Evolutionary conservation across 1,139 yeast genomes (phyloP), one percentile per base, ranked within the genome.

Genomic region (Pichia inconspicua): DNA sequence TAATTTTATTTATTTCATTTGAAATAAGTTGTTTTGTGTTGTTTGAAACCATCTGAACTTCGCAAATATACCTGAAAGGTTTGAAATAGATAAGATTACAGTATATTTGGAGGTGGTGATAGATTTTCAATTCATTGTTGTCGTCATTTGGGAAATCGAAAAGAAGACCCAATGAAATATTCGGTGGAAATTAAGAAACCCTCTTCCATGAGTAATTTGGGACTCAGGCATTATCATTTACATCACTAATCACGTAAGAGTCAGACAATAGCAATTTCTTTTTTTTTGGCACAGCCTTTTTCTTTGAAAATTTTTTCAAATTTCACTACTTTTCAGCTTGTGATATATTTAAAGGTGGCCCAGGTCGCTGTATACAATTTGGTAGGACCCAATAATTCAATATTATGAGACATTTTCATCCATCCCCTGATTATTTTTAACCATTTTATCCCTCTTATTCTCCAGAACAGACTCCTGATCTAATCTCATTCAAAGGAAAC

Each of bases 401-500:
- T 17, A 43, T 15, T 43, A 37, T 34, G 6, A n/a, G 25, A 27
- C 45, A 43, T 50, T 48, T 49, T 31, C n/a, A 42, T 27, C 22
- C 30, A 40, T 12, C 5, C 34, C 19, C 41, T 30, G 35, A 15
- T 17, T 19, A 31, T 44, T 50, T 48, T 48, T n/a, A 15, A 32
- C 46, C 27, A 43, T 40, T 43, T 32, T 41, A 28, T 31, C 37
- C 34, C 37, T 36, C 25, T 27, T 44, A 42, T 49, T 51, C 53
- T 43, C 46, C 53, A 51, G 53, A 48, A 51, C 53, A 51, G 53
- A 51, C 53, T 35, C 41, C 50, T 51, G 47, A 51, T 51, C 53
- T 49, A 45, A 34, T 51, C 53, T 49, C 53, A 51, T 36, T n/a
- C 11, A 42, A 48, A 42, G 44, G 44, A 46, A 48, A 42, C n/a